These are phyloP conservation scores for Mollisia scopiformis DNA, from an alignment of 2,329 filamentous ascomycete genomes.

Conservation along the genomic window DNA sequence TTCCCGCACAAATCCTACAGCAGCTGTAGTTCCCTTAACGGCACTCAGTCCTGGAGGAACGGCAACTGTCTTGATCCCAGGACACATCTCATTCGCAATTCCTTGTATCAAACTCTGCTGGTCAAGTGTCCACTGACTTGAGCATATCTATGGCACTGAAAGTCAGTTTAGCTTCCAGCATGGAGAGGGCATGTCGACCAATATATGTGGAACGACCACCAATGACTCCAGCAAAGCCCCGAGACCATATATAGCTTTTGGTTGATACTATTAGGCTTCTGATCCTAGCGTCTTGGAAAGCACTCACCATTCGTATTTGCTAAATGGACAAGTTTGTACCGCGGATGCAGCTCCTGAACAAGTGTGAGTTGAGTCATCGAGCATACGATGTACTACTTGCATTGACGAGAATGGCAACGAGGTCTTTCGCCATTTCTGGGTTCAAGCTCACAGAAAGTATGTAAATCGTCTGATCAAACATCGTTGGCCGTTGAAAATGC, in stretches of 20 bases:
- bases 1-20: constrained; percentile 9
- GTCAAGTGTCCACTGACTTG: constrained; percentile 14
- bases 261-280: neutral
- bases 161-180: neutral
- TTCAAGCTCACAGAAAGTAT: constrained; percentile 14
- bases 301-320: constrained; percentile 7
- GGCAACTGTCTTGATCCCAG: constrained; percentile 13
- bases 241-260: constrained; percentile 3
- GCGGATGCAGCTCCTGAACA: too few species aligned
- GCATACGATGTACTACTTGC: neutral
- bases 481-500: neutral
- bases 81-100: neutral
- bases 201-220: constrained; percentile 3
- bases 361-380: too few species aligned
- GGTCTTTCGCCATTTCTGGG: constrained; percentile 6
- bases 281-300: neutral
- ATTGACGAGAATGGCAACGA: constrained; percentile 12
- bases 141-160: constrained; percentile 8
- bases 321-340: constrained; percentile 6
- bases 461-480: neutral
- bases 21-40: constrained; percentile 7
- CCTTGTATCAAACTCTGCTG: neutral
- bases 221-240: neutral
- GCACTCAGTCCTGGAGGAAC: constrained; percentile 13
- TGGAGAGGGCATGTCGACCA: neutral